Conservation (phyloP, 441 rosid genomes). For the Euphorbia schlechtendalii region DNA sequence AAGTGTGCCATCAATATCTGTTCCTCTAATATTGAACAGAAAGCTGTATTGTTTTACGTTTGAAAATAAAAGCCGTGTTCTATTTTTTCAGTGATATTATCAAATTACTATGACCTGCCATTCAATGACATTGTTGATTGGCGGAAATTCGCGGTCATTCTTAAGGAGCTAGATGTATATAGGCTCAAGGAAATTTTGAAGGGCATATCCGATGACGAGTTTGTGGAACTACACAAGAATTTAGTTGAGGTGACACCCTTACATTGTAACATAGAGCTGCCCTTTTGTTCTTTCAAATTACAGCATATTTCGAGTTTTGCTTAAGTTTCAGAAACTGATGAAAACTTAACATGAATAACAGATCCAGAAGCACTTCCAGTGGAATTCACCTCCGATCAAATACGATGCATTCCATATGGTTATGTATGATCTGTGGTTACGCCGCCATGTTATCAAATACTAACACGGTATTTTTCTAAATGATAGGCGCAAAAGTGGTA, state of each 20-base stretch:
- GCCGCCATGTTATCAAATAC: constrained; percentile 81
- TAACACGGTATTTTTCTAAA: constrained; percentile 23
- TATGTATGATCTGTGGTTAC: constrained; percentile 92
- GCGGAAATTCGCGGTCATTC: constrained; percentile 68
- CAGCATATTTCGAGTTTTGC: neutral
- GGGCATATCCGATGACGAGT: constrained; percentile 55
- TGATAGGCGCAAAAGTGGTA: constrained; percentile 13
- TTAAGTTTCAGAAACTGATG: neutral
- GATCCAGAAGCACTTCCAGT: constrained; percentile 94
- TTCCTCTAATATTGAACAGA: neutral
- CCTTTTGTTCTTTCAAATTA: neutral
- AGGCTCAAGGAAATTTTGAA: constrained; percentile 74
- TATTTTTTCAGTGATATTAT: constrained; percentile 62
- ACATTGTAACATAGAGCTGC: neutral
- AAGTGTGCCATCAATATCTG: constrained; percentile 13
- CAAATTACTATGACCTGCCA: constrained; percentile 87
- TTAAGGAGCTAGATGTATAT: constrained; percentile 69
- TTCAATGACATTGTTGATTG: constrained; percentile 84
- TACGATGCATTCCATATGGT: constrained; percentile 91
- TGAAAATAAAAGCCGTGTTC: constrained; percentile 4
- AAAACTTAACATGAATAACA: constrained; percentile 23
- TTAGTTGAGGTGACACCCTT: constrained; percentile 54
- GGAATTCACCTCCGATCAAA: constrained; percentile 79
- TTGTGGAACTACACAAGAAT: constrained; percentile 60
- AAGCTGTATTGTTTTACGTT: neutral